phyloP scores from a whole-genome alignment of 805 yeast species.

The Candida parachauliodes region DNA sequence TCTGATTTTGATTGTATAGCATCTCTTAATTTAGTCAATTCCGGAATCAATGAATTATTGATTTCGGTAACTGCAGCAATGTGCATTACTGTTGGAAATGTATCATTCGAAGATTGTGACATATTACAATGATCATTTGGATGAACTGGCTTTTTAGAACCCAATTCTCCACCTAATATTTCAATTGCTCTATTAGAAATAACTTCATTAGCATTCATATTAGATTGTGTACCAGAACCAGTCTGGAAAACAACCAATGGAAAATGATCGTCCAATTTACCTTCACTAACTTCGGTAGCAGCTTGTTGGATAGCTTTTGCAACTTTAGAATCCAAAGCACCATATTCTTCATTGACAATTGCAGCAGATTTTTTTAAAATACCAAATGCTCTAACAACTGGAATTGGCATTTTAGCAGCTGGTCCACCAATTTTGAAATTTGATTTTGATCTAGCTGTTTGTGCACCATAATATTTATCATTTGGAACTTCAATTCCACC shows the following conservation, averaged over 20 bases:
- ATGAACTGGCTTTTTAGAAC: slow-evolving; percentile 92
- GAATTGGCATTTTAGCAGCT: slow-evolving; percentile 87
- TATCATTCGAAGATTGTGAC: slow-evolving; percentile 98
- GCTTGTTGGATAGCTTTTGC: slow-evolving; percentile 87
- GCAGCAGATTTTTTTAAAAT: slow-evolving; percentile 93
- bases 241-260: slow-evolving; percentile 99
- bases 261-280: slow-evolving; percentile 89
- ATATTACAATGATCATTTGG: slow-evolving; percentile 98
- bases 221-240: slow-evolving; percentile 97
- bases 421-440: slow-evolving; percentile 96
- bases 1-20: slow-evolving; percentile 73
- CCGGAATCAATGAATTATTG: slow-evolving; percentile 70
- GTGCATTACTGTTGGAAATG: slow-evolving; percentile 99
- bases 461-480: slow-evolving; percentile 96
- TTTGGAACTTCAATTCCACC: slow-evolving; percentile 92
- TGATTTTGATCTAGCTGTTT: slow-evolving; percentile 88
- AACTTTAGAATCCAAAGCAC: slow-evolving; percentile 76
- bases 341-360: slow-evolving; percentile 77
- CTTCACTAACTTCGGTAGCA: slow-evolving; percentile 91
- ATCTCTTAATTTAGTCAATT: slow-evolving; percentile 70
- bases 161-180: slow-evolving; percentile 85
- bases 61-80: slow-evolving; percentile 96
- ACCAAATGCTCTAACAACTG: slow-evolving; percentile 90
- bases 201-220: slow-evolving; percentile 99
- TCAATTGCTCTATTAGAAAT: slow-evolving; percentile 98